Percentiles rank a stretch among this genome's conserved stretches.
Evolutionary conservation across 176 grass and related monocot species (phyloP).

Genomic region (Phoenix dactylifera): DNA sequence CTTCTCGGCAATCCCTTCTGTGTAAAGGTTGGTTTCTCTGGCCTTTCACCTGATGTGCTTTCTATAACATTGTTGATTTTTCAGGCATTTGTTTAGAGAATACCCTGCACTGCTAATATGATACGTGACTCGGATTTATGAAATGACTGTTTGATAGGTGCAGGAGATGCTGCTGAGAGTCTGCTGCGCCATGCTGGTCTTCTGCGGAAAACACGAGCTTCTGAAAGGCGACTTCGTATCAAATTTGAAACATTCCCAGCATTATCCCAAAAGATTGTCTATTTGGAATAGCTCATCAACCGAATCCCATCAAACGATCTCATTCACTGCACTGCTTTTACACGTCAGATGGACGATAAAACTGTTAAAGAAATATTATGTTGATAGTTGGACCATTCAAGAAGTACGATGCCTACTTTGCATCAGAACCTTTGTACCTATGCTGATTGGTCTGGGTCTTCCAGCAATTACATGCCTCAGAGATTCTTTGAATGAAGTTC

Average conservation of each 20-base stretch:
- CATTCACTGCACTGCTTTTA: too few species aligned
- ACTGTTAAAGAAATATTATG: too few species aligned
- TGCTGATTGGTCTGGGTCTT: too few species aligned
- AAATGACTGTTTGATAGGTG: conserved; percentile 4
- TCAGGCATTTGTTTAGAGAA: too few species aligned
- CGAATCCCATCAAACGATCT: background rate
- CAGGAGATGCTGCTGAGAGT: conserved; percentile 87
- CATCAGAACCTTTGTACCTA: too few species aligned
- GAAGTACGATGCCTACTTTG: too few species aligned
- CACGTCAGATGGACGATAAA: too few species aligned
- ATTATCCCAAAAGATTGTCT: conserved; percentile 66
- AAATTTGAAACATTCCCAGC: conserved; percentile 80
- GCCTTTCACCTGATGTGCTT: background rate
- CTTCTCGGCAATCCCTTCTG: conserved; percentile 69
- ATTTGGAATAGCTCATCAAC: conserved; percentile 56
- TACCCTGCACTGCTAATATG: too few species aligned
- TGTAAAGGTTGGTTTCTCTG: conserved; percentile 31
- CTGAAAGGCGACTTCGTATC: conserved; percentile 70
- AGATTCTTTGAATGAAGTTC: too few species aligned
- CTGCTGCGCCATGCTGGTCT: conserved; percentile 88
- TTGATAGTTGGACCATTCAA: too few species aligned
- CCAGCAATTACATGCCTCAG: too few species aligned
- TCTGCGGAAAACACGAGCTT: conserved; percentile 41
- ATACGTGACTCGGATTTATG: background rate
- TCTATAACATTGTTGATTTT: too few species aligned